A percentile compares a stretch with the other conserved stretches of the same genome.
Conservation (phyloP, 352 stramenopile species). For the Globisporangium acanthophoron region DNA sequence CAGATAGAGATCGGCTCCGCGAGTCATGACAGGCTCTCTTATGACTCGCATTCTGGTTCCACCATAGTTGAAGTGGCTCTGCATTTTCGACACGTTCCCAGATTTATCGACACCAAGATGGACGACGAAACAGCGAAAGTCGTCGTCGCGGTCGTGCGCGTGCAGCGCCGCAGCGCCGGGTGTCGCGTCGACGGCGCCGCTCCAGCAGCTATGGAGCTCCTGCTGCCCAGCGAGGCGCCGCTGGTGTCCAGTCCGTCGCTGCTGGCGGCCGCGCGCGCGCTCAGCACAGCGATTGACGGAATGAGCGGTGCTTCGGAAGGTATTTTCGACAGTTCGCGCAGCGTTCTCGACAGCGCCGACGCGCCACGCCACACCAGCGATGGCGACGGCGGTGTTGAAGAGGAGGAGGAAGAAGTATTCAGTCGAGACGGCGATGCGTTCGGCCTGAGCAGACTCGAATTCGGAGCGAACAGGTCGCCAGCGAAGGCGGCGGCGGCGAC, state of each 20-base stretch:
- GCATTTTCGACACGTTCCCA: no score
- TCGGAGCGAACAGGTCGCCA: not conserved
- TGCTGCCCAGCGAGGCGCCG: not conserved
- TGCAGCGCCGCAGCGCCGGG: slow-evolving; percentile 11
- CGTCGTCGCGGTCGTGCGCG: slow-evolving; percentile 17
- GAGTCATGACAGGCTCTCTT: no score
- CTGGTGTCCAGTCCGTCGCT: slow-evolving; percentile 16
- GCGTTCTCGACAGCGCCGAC: slow-evolving; percentile 15
- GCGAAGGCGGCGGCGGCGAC: not conserved
- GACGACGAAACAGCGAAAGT: slow-evolving; percentile 8
- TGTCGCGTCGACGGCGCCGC: slow-evolving; percentile 3
- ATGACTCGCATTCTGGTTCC: no score
- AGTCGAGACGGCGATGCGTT: slow-evolving; percentile 52
- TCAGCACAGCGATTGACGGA: slow-evolving; percentile 18
- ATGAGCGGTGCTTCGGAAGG: slow-evolving; percentile 7
- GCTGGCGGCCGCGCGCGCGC: slow-evolving; percentile 18
- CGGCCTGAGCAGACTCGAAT: slow-evolving; percentile 24
- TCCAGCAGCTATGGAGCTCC: slow-evolving; percentile 19
- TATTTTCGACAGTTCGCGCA: not conserved
- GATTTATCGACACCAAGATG: no score
- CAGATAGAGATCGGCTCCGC: no score
- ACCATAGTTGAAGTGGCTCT: no score
- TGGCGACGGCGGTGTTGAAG: slow-evolving; percentile 22
- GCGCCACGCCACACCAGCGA: not conserved
- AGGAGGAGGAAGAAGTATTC: slow-evolving; percentile 69